Percentiles rank a stretch among this genome's conserved stretches.
Evolutionary conservation across 768 basidiomycete genomes (phyloP).

Genomic region (Tulasnella sp.): DNA sequence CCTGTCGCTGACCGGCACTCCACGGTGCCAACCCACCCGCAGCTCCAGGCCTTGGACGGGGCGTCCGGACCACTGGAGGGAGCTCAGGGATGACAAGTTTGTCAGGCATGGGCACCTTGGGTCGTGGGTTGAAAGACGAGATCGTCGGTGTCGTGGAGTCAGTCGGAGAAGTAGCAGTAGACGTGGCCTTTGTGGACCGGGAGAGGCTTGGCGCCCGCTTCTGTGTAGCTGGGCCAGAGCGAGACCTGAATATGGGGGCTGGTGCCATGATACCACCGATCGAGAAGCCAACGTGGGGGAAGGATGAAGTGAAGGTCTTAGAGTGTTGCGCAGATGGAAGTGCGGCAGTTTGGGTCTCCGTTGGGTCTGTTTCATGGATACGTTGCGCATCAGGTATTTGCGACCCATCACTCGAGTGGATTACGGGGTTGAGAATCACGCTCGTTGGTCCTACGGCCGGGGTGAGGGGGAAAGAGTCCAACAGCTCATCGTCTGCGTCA

Average conservation of each 20-base stretch:
- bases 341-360: background rate
- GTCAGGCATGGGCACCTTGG: no score
- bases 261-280: conserved; percentile 12
- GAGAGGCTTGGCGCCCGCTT: background rate
- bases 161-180: background rate
- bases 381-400: background rate
- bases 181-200: background rate
- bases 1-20: background rate
- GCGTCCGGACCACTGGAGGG: no score
- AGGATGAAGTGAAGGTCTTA: background rate
- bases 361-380: background rate
- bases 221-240: background rate
- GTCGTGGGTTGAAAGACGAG: no score
- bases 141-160: background rate
- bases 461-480: conserved; percentile 12
- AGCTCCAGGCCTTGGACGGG: no score
- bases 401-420: background rate
- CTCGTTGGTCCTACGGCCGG: background rate
- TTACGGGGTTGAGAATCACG: background rate
- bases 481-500: conserved; percentile 5
- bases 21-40: no score
- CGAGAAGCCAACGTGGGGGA: background rate
- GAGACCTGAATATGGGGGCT: background rate
- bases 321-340: background rate
- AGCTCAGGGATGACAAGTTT: no score